Base-by-base conservation (phyloP, 2,329 filamentous ascomycete species). In the Helotiales sp. region DNA sequence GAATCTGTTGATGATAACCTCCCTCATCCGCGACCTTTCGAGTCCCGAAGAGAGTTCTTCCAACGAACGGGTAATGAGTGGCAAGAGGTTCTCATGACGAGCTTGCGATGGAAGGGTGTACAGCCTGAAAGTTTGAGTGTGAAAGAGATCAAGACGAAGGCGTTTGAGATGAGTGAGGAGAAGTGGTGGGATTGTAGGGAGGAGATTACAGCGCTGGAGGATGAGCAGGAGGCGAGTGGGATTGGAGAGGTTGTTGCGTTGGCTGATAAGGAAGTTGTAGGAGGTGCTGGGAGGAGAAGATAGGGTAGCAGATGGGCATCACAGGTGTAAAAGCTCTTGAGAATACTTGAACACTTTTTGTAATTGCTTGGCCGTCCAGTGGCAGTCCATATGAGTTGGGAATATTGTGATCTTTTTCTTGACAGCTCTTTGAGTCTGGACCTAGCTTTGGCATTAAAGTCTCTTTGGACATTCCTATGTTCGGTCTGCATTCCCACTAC, bases 121-220 rank as follows among this genome's bases (percentile, higher is more conserved):
- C 82, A 86, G 63, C 82, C 83, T 2, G 88, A 90, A 72, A 81
- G 85, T 38, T 81, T 91, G 63, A 80, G 85, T 0, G 79, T 96
- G 69, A 99, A 99, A 79, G 95, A 98, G 77, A 86, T 98, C 68
- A 92, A 96, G 73, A 89, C 93, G 68, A 87, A 86, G 71, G 95
- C 92, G 1, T 99, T 97, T 72, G 88, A 91, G 70, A 81, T 91
- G 63, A 93, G 93, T 38, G 95, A 99, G 74, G 90, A 93, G 76
- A 96, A 96, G 73, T 99, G 95, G 95, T 99, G 95, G 95, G 95
- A 97, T 79, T 92, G 89, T 71, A 84, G 95, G 67, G 95, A 99
- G 77, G 93, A 98, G 76, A 90, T 99, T 64, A 89, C 87, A 54
- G 89, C 86, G 6, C 75, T 98, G 69, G 95, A 99, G 75, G 93